Percentiles rank a stretch among this genome's conserved stretches.
phyloP scores from a whole-genome alignment of 176 grass and related monocot genomes.

The Metroxylon sagu region DNA sequence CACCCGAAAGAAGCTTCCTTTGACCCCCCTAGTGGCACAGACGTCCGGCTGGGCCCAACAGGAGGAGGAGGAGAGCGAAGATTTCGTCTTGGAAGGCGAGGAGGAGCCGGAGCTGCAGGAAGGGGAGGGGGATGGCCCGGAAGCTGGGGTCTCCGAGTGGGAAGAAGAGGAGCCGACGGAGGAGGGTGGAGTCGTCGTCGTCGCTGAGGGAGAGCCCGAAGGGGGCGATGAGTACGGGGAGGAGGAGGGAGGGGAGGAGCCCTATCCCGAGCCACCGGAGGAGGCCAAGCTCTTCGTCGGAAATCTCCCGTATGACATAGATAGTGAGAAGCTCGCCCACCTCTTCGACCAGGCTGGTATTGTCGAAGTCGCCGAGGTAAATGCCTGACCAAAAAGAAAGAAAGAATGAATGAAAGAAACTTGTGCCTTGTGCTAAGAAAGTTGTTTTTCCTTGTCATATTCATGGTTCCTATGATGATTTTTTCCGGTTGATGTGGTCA shows the following conservation, averaged over 20 bases:
- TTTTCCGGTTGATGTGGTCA: too few species aligned
- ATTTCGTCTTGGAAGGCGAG: background rate
- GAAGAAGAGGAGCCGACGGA: background rate
- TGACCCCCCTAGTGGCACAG: slow-evolving; percentile 9
- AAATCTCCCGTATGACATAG: slow-evolving; percentile 55
- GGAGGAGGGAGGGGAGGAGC: slow-evolving; percentile 31
- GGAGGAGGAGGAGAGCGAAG: slow-evolving; percentile 16
- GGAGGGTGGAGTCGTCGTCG: slow-evolving; percentile 11
- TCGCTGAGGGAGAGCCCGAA: slow-evolving; percentile 1
- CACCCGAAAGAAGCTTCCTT: slow-evolving; percentile 19
- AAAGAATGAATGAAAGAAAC: too few species aligned
- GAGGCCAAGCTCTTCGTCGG: slow-evolving; percentile 73
- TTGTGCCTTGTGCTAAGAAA: too few species aligned
- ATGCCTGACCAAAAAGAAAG: too few species aligned
- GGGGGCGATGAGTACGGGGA: slow-evolving; percentile 9
- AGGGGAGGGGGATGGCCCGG: slow-evolving; percentile 17
- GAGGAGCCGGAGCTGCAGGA: slow-evolving; percentile 17
- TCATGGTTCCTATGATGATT: too few species aligned
- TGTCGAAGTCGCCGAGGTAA: slow-evolving; percentile 87
- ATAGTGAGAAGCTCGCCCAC: slow-evolving; percentile 61
- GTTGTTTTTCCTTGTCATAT: too few species aligned
- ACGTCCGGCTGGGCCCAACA: slow-evolving; percentile 41
- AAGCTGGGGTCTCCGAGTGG: slow-evolving; percentile 20
- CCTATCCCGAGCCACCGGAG: slow-evolving; percentile 30
- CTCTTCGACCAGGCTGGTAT: slow-evolving; percentile 73